Percentiles rank a stretch among this genome's conserved stretches.
These are phyloP conservation scores for Candida pseudoviswanathii DNA, from an alignment of 1,139 yeast genomes.

Conservation along the genomic window DNA sequence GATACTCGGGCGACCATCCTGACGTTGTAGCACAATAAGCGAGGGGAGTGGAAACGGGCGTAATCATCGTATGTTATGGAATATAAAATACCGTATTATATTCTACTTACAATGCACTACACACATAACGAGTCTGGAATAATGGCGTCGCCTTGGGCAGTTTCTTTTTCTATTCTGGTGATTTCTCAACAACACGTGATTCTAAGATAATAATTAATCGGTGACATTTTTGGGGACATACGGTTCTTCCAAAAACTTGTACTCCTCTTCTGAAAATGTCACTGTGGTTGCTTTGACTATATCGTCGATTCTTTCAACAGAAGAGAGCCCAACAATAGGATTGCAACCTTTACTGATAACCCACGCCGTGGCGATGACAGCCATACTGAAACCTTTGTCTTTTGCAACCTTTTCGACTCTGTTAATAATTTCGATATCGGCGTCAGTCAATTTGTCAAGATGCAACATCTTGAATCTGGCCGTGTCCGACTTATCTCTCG, in stretches of 20 bases:
- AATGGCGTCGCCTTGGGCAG: no score
- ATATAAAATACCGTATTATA: no score
- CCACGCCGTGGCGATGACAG: slow-evolving; percentile 61
- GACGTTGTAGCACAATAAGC: no score
- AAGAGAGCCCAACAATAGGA: slow-evolving; percentile 60
- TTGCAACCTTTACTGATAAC: slow-evolving; percentile 48
- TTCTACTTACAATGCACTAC: no score
- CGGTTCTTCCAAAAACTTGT: slow-evolving; percentile 50
- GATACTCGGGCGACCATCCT: no score
- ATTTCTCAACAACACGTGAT: neutral
- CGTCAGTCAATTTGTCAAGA: slow-evolving; percentile 14
- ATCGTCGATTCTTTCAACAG: slow-evolving; percentile 54
- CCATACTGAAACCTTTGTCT: slow-evolving; percentile 50
- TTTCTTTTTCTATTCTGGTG: neutral
- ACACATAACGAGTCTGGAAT: no score
- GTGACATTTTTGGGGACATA: slow-evolving; percentile 25
- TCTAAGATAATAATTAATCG: neutral
- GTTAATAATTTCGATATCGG: slow-evolving; percentile 41
- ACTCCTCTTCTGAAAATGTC: slow-evolving; percentile 47
- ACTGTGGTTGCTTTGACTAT: slow-evolving; percentile 46
- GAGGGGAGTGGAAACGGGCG: no score
- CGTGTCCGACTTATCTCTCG: slow-evolving; percentile 14
- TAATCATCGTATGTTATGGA: no score
- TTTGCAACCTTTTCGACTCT: slow-evolving; percentile 58
- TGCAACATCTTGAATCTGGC: slow-evolving; percentile 9